Evolutionary conservation across 148 eudicot genomes (phyloP).

Genomic region (Vaccinium myrtillus): DNA sequence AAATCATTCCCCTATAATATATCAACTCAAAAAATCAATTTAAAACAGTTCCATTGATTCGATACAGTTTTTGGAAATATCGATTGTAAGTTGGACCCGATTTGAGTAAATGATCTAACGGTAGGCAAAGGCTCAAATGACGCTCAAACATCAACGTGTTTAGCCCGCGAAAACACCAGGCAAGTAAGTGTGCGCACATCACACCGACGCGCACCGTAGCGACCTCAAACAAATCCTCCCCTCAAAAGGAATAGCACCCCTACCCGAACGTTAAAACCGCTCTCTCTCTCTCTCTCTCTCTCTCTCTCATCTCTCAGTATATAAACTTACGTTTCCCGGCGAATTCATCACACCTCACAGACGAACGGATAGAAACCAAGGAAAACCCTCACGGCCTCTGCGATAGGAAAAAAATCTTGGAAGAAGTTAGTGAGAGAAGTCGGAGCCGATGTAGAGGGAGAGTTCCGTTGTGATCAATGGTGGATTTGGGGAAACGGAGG

Average conservation of each 20-base stretch:
- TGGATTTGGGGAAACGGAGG: slow-evolving; percentile 15
- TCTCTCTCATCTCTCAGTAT: not conserved
- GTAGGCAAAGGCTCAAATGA: not conserved
- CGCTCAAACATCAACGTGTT: not conserved
- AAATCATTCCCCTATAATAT: too few relatives aligned
- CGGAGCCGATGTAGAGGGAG: not conserved
- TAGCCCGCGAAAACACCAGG: not conserved
- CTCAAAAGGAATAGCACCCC: not conserved
- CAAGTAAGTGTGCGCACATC: not conserved
- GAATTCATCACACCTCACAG: slow-evolving; percentile 8
- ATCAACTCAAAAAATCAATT: too few relatives aligned
- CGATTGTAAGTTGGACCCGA: too few relatives aligned
- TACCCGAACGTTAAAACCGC: slow-evolving; percentile 23
- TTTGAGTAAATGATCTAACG: not conserved
- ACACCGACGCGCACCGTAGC: not conserved
- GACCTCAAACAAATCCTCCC: not conserved
- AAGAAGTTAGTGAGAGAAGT: not conserved
- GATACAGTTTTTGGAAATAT: too few relatives aligned
- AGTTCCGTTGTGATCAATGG: slow-evolving; percentile 11
- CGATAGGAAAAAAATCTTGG: not conserved
- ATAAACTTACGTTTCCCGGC: slow-evolving; percentile 33
- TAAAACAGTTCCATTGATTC: too few relatives aligned
- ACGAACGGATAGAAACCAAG: not conserved
- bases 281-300: slow-evolving; percentile 9
- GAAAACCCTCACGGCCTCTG: slow-evolving; percentile 16